A percentile compares a stretch with the other conserved stretches of the same genome.
Conservation (phyloP, 352 stramenopile species). For the Phytophthora ohioensis region DNA sequence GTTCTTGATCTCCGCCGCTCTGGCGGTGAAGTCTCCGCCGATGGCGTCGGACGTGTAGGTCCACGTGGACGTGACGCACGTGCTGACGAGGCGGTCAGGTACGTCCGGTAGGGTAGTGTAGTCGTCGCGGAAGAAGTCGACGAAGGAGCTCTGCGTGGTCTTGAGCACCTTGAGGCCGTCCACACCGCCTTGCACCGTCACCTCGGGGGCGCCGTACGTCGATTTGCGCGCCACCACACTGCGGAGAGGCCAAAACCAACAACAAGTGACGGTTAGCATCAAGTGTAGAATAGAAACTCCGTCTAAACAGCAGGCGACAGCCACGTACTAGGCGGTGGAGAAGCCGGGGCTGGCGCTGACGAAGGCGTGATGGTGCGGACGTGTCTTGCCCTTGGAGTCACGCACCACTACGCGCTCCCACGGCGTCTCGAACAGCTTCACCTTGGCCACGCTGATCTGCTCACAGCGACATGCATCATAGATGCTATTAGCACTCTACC, state of each 20-base stretch:
- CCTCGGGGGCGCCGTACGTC: slow-evolving; percentile 34
- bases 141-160: slow-evolving; percentile 90
- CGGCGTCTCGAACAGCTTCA: slow-evolving; percentile 80
- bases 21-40: slow-evolving; percentile 50
- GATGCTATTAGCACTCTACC: no score
- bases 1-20: slow-evolving; percentile 66
- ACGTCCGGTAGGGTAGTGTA: slow-evolving; percentile 84
- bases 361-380: slow-evolving; percentile 83
- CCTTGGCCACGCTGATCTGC: slow-evolving; percentile 75
- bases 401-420: slow-evolving; percentile 68
- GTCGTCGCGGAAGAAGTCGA: slow-evolving; percentile 86
- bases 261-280: background rate
- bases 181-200: slow-evolving; percentile 69
- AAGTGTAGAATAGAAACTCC: background rate
- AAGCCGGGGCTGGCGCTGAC: slow-evolving; percentile 64
- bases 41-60: slow-evolving; percentile 62
- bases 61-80: slow-evolving; percentile 80
- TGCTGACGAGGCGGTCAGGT: slow-evolving; percentile 80
- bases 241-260: slow-evolving; percentile 6
- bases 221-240: slow-evolving; percentile 68
- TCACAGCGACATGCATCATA: slow-evolving; percentile 5
- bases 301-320: background rate
- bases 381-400: slow-evolving; percentile 62
- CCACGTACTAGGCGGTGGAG: slow-evolving; percentile 69
- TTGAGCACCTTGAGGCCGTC: slow-evolving; percentile 87